These are phyloP conservation scores for Phytopythium delawarense DNA, from an alignment of 352 stramenopile genomes.

Conservation along the genomic window DNA sequence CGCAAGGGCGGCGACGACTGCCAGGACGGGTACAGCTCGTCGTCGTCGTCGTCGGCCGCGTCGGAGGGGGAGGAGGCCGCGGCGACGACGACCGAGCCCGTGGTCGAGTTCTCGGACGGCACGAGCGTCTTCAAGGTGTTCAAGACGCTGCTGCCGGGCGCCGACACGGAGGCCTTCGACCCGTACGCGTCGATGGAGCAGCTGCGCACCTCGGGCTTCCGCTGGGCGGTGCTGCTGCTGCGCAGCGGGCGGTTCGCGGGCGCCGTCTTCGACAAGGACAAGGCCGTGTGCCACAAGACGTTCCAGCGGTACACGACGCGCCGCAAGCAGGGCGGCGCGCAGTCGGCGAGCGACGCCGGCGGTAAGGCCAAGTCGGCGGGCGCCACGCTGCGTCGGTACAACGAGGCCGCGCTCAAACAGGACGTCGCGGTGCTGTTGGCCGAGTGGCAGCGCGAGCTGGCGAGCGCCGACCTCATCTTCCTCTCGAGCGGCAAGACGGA, in stretches of 20 bases:
- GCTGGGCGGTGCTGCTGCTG: constrained; percentile 88
- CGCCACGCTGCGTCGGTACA: constrained; percentile 90
- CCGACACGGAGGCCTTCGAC: constrained; percentile 52
- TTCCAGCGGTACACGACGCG: constrained; percentile 92
- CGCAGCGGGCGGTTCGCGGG: constrained; percentile 91
- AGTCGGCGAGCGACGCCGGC: constrained; percentile 83
- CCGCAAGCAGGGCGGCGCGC: constrained; percentile 91
- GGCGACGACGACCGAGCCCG: constrained; percentile 48
- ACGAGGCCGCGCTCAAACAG: constrained; percentile 88
- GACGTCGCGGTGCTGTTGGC: constrained; percentile 81
- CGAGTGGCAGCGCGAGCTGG: constrained; percentile 72
- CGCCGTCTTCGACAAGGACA: constrained; percentile 86
- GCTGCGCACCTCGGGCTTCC: constrained; percentile 49
- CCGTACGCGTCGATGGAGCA: constrained; percentile 47
- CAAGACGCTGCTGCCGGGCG: constrained; percentile 58
- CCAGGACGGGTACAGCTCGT: constrained; percentile 16
- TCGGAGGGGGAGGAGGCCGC: constrained; percentile 49
- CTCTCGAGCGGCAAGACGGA: constrained; percentile 69
- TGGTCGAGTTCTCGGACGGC: constrained; percentile 76
- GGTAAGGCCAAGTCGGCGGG: constrained; percentile 92
- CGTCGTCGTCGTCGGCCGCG: constrained; percentile 32
- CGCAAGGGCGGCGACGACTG: constrained; percentile 1
- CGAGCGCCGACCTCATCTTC: constrained; percentile 62
- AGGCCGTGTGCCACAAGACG: constrained; percentile 90
- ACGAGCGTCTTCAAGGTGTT: constrained; percentile 77